Conservation (phyloP, 129 eudicot genomes). For the Saposhnikovia divaricata region DNA sequence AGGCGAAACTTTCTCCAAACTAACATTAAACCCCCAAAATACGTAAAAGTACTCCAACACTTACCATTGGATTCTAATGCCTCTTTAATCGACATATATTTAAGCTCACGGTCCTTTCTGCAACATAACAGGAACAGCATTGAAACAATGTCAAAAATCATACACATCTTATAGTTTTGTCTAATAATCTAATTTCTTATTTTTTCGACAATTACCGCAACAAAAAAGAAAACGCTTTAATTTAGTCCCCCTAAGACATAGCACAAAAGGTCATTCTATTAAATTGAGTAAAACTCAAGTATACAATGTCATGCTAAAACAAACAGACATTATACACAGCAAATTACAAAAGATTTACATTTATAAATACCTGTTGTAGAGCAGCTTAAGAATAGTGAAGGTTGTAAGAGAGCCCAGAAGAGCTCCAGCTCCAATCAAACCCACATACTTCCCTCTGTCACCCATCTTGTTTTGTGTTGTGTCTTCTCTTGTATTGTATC, state of each 20-base stretch:
- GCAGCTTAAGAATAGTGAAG: constrained; percentile 39
- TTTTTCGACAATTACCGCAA: background rate
- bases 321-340: background rate
- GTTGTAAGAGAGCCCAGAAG: constrained; percentile 48
- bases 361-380: constrained; percentile 28
- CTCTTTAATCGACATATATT: background rate
- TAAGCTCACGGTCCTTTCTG: constrained; percentile 11
- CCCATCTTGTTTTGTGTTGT: constrained; percentile 22
- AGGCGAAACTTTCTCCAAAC: too few relatives aligned
- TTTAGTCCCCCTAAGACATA: too few relatives aligned
- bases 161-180: background rate
- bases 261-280: too few relatives aligned
- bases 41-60: background rate
- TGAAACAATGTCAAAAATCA: background rate
- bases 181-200: background rate
- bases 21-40: background rate
- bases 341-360: too few relatives aligned
- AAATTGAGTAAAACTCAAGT: background rate
- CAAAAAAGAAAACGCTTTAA: too few relatives aligned
- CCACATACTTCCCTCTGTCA: constrained; percentile 32
- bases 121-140: background rate
- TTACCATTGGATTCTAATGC: constrained; percentile 8
- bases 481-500: too few relatives aligned
- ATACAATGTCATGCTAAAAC: too few relatives aligned
- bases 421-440: constrained; percentile 54